phyloP scores from a whole-genome alignment of 148 eudicot genomes.

The Camellia sinensis region DNA sequence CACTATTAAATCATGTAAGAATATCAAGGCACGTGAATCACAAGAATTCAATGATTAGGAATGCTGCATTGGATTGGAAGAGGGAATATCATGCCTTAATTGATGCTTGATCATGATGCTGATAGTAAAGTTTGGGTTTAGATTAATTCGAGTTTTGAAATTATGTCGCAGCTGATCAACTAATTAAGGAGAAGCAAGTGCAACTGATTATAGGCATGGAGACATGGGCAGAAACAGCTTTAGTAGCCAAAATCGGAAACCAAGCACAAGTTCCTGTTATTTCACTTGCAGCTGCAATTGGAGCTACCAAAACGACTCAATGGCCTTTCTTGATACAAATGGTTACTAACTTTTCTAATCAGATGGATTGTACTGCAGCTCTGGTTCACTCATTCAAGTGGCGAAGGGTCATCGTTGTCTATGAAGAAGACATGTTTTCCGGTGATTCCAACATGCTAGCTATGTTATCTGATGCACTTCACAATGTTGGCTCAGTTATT shows the following conservation, averaged over 20 bases:
- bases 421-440: slow-evolving; percentile 5
- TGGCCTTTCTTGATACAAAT: slow-evolving; percentile 27
- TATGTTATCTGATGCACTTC: slow-evolving; percentile 12
- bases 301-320: not conserved
- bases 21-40: too few species aligned
- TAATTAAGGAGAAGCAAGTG: slow-evolving; percentile 4
- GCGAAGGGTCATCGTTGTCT: slow-evolving; percentile 20
- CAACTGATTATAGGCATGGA: slow-evolving; percentile 18
- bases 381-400: slow-evolving; percentile 12
- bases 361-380: slow-evolving; percentile 8
- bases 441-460: slow-evolving; percentile 4
- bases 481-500: slow-evolving; percentile 12
- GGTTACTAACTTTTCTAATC: not conserved
- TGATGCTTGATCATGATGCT: too few species aligned
- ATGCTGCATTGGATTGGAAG: too few species aligned
- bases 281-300: slow-evolving; percentile 15
- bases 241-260: slow-evolving; percentile 20
- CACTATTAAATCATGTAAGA: too few species aligned
- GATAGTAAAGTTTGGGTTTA: too few species aligned
- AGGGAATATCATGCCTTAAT: too few species aligned
- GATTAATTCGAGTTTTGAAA: not conserved
- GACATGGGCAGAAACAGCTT: slow-evolving; percentile 20
- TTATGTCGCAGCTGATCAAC: not conserved
- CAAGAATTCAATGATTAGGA: too few species aligned
- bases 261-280: slow-evolving; percentile 21